phyloP scores from a whole-genome alignment of 129 eudicot genomes.

The Lonicera japonica region DNA sequence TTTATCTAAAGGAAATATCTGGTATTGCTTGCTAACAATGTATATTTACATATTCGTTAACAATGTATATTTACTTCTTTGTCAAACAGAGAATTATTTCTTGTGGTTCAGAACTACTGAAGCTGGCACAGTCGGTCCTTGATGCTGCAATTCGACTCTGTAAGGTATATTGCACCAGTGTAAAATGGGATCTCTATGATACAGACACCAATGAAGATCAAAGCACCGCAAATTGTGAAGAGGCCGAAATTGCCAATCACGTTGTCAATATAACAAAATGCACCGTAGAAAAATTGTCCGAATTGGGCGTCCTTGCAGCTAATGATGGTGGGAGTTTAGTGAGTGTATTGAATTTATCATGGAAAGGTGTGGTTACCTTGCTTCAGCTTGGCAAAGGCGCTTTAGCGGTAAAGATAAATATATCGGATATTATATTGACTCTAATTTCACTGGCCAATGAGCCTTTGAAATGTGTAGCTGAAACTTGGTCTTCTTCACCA shows the following conservation, averaged over 20 bases:
- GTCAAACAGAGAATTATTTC: slow-evolving; percentile 45
- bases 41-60: too few relatives aligned
- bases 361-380: slow-evolving; percentile 95
- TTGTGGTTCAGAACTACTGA: slow-evolving; percentile 53
- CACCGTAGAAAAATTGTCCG: slow-evolving; percentile 56
- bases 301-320: slow-evolving; percentile 77
- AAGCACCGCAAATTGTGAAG: slow-evolving; percentile 16
- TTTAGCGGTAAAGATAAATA: slow-evolving; percentile 54
- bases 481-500: slow-evolving; percentile 54
- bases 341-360: slow-evolving; percentile 63
- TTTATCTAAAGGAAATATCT: background rate
- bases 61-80: slow-evolving; percentile 4
- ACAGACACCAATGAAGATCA: slow-evolving; percentile 25
- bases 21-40: slow-evolving; percentile 15
- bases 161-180: slow-evolving; percentile 47
- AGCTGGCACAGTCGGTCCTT: slow-evolving; percentile 51
- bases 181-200: slow-evolving; percentile 46
- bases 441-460: slow-evolving; percentile 68
- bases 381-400: slow-evolving; percentile 75
- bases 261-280: slow-evolving; percentile 39
- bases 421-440: slow-evolving; percentile 52
- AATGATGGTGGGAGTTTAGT: slow-evolving; percentile 87
- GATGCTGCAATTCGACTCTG: slow-evolving; percentile 66
- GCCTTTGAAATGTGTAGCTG: slow-evolving; percentile 60
- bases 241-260: slow-evolving; percentile 29